These are phyloP conservation scores for Sonneratia alba DNA, from an alignment of 345 rosid genomes.

Conservation along the genomic window DNA sequence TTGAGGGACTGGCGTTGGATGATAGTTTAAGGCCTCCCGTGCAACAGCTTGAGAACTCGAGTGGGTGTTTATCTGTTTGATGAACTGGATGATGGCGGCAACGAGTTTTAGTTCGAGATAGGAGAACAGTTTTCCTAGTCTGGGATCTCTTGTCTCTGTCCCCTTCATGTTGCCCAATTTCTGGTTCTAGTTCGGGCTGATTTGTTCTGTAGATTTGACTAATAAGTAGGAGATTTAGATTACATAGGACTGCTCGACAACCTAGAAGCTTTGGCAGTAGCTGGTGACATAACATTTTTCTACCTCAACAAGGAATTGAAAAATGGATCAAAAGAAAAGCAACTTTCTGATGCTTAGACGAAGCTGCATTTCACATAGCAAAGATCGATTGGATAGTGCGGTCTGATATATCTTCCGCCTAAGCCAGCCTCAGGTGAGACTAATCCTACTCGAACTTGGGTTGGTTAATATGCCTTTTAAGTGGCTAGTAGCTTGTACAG, in stretches of 20 bases:
- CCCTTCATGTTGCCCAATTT: not conserved
- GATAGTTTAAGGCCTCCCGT: not conserved
- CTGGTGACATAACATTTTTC: too few species aligned
- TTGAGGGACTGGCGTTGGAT: not conserved
- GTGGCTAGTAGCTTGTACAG: too few species aligned
- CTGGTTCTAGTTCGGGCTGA: slow-evolving; percentile 3
- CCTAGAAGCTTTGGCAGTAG: too few species aligned
- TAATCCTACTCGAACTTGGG: too few species aligned
- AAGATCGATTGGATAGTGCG: too few species aligned
- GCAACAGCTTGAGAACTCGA: not conserved
- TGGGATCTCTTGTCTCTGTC: slow-evolving; percentile 12
- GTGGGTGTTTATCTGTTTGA: slow-evolving; percentile 24
- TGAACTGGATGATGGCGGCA: not conserved
- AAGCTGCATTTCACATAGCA: too few species aligned
- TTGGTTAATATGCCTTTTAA: too few species aligned
- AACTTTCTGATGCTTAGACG: too few species aligned
- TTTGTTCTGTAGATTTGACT: slow-evolving; percentile 35
- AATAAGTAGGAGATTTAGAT: slow-evolving; percentile 21
- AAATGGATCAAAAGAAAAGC: too few species aligned
- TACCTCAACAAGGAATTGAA: too few species aligned
- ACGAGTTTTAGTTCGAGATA: slow-evolving; percentile 5
- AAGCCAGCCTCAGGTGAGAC: too few species aligned
- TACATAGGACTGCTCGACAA: not conserved
- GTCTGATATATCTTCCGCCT: too few species aligned
- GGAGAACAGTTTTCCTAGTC: slow-evolving; percentile 16